phyloP scores from a whole-genome alignment of 306 rosid genomes.

The Heteromeles arbutifolia region DNA sequence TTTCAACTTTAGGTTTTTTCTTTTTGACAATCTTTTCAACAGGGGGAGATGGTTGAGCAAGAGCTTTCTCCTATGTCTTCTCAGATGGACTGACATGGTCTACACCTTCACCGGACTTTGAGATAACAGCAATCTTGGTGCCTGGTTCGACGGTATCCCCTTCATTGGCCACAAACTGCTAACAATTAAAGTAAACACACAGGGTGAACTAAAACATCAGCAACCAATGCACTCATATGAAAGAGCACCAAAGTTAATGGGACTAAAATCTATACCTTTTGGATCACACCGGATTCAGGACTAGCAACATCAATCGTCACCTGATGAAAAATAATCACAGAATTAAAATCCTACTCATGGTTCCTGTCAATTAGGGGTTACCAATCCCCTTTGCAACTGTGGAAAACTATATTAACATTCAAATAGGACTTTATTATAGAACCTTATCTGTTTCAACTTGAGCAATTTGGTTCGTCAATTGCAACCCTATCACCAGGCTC shows the following conservation, averaged over 20 bases:
- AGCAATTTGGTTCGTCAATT: constrained; percentile 76
- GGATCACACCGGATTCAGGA: constrained; percentile 71
- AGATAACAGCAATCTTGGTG: constrained; percentile 72
- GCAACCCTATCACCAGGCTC: constrained; percentile 70
- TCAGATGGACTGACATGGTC: constrained; percentile 70
- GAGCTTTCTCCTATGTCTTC: constrained; percentile 37
- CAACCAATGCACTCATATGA: background rate
- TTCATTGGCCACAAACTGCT: constrained; percentile 70
- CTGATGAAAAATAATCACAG: constrained; percentile 30
- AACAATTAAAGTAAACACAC: constrained; percentile 8
- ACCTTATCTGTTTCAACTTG: constrained; percentile 91
- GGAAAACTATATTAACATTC: constrained; percentile 16
- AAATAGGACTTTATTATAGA: constrained; percentile 7
- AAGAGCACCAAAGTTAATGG: background rate
- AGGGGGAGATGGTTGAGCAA: constrained; percentile 35
- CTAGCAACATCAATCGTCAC: constrained; percentile 83
- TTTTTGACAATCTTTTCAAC: constrained; percentile 35
- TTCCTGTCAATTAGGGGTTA: background rate
- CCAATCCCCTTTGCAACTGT: background rate
- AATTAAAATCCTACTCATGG: background rate
- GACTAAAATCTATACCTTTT: constrained; percentile 38
- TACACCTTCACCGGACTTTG: constrained; percentile 69
- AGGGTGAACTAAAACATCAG: constrained; percentile 9
- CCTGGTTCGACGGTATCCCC: constrained; percentile 89
- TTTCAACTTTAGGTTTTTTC: constrained; percentile 47